Conservation (phyloP, 176 grass and related monocot genomes). For the Guadua angustifolia region DNA sequence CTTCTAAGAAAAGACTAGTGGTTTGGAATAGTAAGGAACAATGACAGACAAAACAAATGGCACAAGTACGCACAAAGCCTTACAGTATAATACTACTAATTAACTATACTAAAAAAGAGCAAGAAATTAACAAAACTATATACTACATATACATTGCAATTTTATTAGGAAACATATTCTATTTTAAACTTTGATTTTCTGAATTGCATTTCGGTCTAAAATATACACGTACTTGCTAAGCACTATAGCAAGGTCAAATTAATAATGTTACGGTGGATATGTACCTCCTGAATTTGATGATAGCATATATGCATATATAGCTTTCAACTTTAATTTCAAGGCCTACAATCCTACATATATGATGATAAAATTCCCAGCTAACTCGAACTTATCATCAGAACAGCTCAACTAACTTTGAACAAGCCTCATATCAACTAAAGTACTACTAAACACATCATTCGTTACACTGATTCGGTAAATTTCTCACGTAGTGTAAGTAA, state of each 20-base stretch:
- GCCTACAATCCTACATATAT: background rate
- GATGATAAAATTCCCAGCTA: constrained; percentile 3
- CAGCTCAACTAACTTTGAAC: constrained; percentile 43
- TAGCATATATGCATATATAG: background rate
- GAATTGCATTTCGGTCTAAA: background rate
- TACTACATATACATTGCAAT: background rate
- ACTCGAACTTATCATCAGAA: constrained; percentile 9
- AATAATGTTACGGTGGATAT: background rate
- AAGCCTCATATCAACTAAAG: background rate
- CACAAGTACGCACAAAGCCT: background rate
- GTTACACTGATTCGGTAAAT: background rate
- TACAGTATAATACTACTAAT: background rate
- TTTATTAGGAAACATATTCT: background rate
- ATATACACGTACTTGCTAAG: background rate
- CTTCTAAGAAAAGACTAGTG: constrained; percentile 34
- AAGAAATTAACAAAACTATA: background rate
- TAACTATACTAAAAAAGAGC: background rate
- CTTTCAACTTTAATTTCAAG: background rate
- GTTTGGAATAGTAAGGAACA: constrained; percentile 32
- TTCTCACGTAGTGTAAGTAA: background rate
- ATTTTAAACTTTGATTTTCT: background rate
- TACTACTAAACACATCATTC: background rate
- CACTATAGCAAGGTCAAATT: background rate
- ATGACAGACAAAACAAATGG: background rate
- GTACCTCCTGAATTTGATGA: background rate